Base-by-base conservation (phyloP, 768 basidiomycete genomes). In the Myochromella boudieri region DNA sequence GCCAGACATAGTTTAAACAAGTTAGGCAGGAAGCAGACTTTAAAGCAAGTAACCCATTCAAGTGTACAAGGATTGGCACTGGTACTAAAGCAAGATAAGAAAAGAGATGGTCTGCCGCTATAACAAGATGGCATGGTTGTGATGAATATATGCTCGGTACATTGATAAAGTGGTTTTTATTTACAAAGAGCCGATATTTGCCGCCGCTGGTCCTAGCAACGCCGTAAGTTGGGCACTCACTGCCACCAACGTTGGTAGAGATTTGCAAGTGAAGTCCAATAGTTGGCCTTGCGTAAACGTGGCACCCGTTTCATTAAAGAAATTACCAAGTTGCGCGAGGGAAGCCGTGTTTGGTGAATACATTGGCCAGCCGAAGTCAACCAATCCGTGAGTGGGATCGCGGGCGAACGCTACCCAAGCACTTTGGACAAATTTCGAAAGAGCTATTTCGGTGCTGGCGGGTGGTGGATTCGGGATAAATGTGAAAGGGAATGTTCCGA, bases 321-420 rank as follows among this genome's bases (percentile, higher is more conserved):
- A 52, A 7, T 28, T 33, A 10, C 58, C 58, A 0, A 60, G 49
- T 18, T 56, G 42, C 12, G 50, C 57, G 27, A 59, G 50, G 8
- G 49, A 50, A 24, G 48, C 41, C 10, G 49, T 55, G n/a, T 55
- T 52, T 2, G 58, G 51, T 12, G 58, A 47, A 31, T 62, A 65
- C 26, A 20, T 28, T 10, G 62, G 58, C 64, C 64, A 65, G 6
- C 64, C 64, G 31, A 50, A 51, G 25, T 55, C 29, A 18, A 45
- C n/a, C 41, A 71, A 46, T 1, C 68, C 70, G 9, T 61, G 42
- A 4, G 42, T 26, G 1, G 71, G 69, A 52, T 72, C 59, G n/a
- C 66, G 62, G n/a, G 71, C 71, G 43, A 75, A 75, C 5, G 66
- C 59, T 1, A 72, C 69, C 72, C 73, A 75, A 0, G 68, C 70